Conservation (phyloP, 2,329 filamentous ascomycete species). For the Chaetomium globosum region DNA sequence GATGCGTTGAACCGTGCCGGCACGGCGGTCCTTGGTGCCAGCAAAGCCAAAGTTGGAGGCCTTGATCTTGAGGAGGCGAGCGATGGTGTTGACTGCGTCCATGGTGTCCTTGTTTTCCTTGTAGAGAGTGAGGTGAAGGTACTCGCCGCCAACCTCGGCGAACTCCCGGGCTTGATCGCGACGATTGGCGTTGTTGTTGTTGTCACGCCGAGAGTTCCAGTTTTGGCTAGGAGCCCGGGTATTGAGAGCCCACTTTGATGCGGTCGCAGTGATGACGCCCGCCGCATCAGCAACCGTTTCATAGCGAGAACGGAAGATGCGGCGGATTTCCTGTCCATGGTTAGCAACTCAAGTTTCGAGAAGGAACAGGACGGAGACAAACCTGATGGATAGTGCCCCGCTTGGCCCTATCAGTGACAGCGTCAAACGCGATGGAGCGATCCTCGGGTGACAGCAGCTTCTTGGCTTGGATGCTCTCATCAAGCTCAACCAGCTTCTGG, state of each 20-base stretch:
- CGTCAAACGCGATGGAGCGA: slow-evolving; percentile 46
- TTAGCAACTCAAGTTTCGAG: slow-evolving; percentile 30
- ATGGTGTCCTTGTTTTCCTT: slow-evolving; percentile 98
- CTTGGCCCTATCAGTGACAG: slow-evolving; percentile 50
- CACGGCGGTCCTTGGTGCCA: slow-evolving; percentile 88
- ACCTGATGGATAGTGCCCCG: slow-evolving; percentile 56
- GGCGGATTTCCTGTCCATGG: slow-evolving; percentile 61
- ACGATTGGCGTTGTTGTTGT: slow-evolving; percentile 14
- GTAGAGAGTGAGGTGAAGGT: slow-evolving; percentile 87
- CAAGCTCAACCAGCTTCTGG: slow-evolving; percentile 48
- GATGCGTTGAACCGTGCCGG: slow-evolving; percentile 80
- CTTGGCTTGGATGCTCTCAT: slow-evolving; percentile 43
- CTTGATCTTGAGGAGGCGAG: slow-evolving; percentile 73
- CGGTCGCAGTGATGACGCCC: slow-evolving; percentile 66
- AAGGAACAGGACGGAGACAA: slow-evolving; percentile 25
- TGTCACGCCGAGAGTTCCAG: slow-evolving; percentile 34
- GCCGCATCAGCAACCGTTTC: slow-evolving; percentile 68
- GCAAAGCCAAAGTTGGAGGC: slow-evolving; percentile 73
- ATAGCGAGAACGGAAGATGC: slow-evolving; percentile 75
- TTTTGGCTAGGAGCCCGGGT: slow-evolving; percentile 35
- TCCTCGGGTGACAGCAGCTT: slow-evolving; percentile 38
- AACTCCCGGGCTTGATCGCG: slow-evolving; percentile 33
- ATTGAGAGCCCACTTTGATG: slow-evolving; percentile 55
- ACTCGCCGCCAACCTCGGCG: slow-evolving; percentile 61
- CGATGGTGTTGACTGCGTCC: slow-evolving; percentile 79